Conservation (phyloP, 2,329 filamentous ascomycete species). For the Aspergillus oerlinghausenensis region DNA sequence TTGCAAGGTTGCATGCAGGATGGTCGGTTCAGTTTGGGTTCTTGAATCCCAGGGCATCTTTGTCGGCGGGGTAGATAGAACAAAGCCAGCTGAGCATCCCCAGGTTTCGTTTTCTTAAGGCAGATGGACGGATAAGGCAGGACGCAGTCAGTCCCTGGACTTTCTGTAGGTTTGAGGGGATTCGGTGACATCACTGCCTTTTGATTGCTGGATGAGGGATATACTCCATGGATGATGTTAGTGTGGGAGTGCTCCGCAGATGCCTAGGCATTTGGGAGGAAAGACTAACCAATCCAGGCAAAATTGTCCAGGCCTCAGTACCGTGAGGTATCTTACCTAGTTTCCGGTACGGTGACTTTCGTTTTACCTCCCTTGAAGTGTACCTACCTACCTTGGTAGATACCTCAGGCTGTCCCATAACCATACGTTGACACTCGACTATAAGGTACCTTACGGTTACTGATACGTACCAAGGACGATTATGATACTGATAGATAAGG, state of each 20-base stretch:
- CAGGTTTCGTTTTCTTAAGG: not conserved
- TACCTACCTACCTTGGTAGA: not conserved
- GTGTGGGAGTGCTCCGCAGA: not conserved
- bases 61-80: not conserved
- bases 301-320: slow-evolving; percentile 12
- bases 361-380: not conserved
- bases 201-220: not conserved
- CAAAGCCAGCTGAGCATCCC: not conserved
- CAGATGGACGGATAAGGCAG: not conserved
- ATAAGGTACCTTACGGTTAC: not conserved
- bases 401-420: not conserved
- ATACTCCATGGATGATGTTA: not conserved
- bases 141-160: not conserved
- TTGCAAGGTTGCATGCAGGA: not conserved
- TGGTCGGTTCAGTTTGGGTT: not conserved
- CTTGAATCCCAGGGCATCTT: not conserved
- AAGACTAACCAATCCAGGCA: slow-evolving; percentile 18
- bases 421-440: not conserved
- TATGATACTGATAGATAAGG: not conserved
- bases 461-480: not conserved
- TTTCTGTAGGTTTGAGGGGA: not conserved
- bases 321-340: not conserved
- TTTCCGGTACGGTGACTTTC: not conserved
- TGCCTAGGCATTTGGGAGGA: slow-evolving; percentile 1
- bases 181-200: not conserved